Evolutionary conservation across 2,329 filamentous ascomycete genomes (phyloP).

Genomic region (Berkeleyomyces basicola): DNA sequence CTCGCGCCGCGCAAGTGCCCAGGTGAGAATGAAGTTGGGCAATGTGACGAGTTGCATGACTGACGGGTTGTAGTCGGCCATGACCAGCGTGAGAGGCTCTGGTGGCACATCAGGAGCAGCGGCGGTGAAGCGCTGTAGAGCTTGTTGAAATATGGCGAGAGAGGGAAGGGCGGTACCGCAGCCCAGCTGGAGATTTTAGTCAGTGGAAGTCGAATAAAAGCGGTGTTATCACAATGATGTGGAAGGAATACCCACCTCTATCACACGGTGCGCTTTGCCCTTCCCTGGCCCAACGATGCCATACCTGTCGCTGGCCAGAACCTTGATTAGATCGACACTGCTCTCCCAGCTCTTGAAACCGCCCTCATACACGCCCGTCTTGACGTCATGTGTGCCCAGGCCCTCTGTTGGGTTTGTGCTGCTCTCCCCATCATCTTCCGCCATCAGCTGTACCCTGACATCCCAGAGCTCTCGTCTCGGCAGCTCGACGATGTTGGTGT

Average conservation of each 20-base stretch:
- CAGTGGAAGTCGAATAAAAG: not conserved
- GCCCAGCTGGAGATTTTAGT: conserved; percentile 40
- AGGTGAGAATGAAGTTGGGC: conserved; percentile 60
- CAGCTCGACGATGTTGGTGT: conserved; percentile 29
- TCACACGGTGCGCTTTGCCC: conserved; percentile 25
- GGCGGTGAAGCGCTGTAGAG: conserved; percentile 17
- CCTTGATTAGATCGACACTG: conserved; percentile 60
- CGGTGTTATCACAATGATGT: not conserved
- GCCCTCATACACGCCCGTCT: conserved; percentile 69
- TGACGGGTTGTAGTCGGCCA: conserved; percentile 67
- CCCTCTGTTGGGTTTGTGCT: conserved; percentile 22
- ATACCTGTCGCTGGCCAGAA: conserved; percentile 32
- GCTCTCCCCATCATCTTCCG: conserved; percentile 37
- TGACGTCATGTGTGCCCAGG: conserved; percentile 55
- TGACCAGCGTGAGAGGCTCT: conserved; percentile 37
- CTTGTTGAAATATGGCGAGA: conserved; percentile 52
- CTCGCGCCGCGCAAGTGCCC: conserved; percentile 35
- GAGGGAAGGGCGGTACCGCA: conserved; percentile 64
- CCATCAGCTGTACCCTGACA: conserved; percentile 66
- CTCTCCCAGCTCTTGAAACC: conserved; percentile 88
- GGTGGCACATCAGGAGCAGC: not conserved
- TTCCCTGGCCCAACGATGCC: conserved; percentile 19
- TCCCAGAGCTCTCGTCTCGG: conserved; percentile 70
- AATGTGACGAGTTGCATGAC: conserved; percentile 65
- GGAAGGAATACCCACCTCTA: conserved; percentile 32